Percentiles rank a stretch among this genome's conserved stretches.
Evolutionary conservation across 768 basidiomycete genomes (phyloP).

Genomic region (Pleurotus cornucopiae): DNA sequence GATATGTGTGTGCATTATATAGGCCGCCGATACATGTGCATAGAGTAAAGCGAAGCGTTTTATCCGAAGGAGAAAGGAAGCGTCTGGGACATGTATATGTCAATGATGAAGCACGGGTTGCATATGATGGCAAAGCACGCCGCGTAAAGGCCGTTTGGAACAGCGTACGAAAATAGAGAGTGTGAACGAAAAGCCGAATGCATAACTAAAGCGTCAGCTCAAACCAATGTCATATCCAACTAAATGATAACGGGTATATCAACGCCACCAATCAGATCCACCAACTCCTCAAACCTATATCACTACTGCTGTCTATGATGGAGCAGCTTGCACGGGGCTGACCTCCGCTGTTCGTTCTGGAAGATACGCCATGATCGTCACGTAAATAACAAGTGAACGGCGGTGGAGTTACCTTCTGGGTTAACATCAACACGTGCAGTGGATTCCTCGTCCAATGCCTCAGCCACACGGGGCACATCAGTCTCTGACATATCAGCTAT

Average conservation of each 20-base stretch:
- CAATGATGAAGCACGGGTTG: no score
- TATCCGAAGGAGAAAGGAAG: no score
- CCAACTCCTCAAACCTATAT: not conserved
- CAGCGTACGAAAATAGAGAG: not conserved
- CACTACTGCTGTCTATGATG: not conserved
- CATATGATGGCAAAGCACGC: not conserved
- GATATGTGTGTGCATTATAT: constrained; percentile 2
- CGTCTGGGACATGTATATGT: no score
- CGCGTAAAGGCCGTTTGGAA: not conserved
- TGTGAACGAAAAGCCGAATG: not conserved
- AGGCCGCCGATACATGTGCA: constrained; percentile 6
- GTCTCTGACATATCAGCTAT: not conserved
- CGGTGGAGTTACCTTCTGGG: not conserved
- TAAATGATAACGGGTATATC: constrained; percentile 2
- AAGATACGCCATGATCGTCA: not conserved
- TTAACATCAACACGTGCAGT: not conserved
- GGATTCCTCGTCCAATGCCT: no score
- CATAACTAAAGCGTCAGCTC: not conserved
- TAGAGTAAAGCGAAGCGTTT: not conserved
- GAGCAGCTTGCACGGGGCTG: not conserved
- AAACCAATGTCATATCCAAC: constrained; percentile 6
- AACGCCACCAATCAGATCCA: not conserved
- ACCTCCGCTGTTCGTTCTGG: not conserved
- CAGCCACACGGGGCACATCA: not conserved
- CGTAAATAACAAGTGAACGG: not conserved